These are phyloP conservation scores for Cladorrhinum samala DNA, from an alignment of 495 filamentous ascomycete species.

Conservation along the genomic window DNA sequence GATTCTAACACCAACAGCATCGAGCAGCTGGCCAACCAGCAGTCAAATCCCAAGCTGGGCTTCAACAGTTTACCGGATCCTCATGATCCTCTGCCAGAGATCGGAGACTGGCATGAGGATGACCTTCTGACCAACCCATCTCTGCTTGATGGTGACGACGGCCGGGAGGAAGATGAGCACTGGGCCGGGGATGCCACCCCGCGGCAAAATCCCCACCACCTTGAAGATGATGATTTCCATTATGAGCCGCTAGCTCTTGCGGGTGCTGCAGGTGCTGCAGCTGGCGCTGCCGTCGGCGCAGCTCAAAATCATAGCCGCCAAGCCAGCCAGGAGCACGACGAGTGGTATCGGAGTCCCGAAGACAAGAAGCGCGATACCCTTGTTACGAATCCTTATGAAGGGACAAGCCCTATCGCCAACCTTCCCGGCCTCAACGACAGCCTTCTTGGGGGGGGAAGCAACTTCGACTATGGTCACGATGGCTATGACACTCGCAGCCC, in stretches of 20 bases:
- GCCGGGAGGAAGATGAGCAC: conserved; percentile 26
- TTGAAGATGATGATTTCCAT: conserved; percentile 33
- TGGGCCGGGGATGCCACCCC: conserved; percentile 39
- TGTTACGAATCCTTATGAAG: conserved; percentile 54
- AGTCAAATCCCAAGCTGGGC: conserved; percentile 51
- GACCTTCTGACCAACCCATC: conserved; percentile 44
- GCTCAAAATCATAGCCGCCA: conserved; percentile 43
- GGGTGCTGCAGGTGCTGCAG: conserved; percentile 34
- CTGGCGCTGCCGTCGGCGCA: conserved; percentile 36
- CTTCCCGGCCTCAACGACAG: conserved; percentile 44
- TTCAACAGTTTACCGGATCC: conserved; percentile 58
- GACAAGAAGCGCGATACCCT: conserved; percentile 52
- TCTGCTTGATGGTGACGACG: conserved; percentile 31
- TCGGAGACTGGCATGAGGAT: conserved; percentile 55
- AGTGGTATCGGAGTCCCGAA: conserved; percentile 49
- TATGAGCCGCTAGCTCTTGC: conserved; percentile 23
- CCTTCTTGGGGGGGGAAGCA: conserved; percentile 35
- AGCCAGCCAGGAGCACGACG: conserved; percentile 44
- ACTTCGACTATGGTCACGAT: conserved; percentile 29
- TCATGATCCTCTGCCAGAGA: conserved; percentile 61
- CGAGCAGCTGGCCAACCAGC: conserved; percentile 52
- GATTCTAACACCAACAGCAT: conserved; percentile 78
- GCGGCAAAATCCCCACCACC: conserved; percentile 25
- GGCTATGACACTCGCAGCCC: conserved; percentile 43
- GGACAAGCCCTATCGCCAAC: conserved; percentile 46